These are phyloP conservation scores for Mycena filopes DNA, from an alignment of 768 basidiomycete species.

Conservation along the genomic window DNA sequence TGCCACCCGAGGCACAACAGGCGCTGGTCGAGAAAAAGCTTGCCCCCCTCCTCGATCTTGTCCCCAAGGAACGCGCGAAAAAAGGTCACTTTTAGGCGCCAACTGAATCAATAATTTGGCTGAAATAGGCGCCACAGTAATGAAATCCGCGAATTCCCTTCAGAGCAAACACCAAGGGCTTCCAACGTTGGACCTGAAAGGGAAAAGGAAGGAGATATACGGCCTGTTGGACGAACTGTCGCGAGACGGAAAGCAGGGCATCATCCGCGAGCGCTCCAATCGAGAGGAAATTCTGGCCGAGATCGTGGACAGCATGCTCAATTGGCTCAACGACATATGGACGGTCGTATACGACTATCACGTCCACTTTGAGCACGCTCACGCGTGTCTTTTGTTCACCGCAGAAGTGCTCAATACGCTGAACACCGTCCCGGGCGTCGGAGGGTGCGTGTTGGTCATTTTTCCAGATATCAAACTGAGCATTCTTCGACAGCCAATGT, in stretches of 20 bases:
- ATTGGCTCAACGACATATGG: constrained; percentile 78
- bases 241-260: constrained; percentile 62
- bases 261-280: constrained; percentile 63
- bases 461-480: neutral
- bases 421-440: constrained; percentile 47
- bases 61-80: constrained; percentile 49
- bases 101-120: neutral
- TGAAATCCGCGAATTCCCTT: constrained; percentile 52
- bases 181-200: constrained; percentile 62
- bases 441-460: constrained; percentile 46
- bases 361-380: constrained; percentile 61
- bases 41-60: constrained; percentile 56
- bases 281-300: constrained; percentile 67
- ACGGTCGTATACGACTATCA: constrained; percentile 66
- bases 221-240: constrained; percentile 62
- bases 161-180: constrained; percentile 50
- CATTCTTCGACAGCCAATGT: constrained; percentile 53
- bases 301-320: constrained; percentile 61
- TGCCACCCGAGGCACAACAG: constrained; percentile 66
- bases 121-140: constrained; percentile 32
- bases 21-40: constrained; percentile 61
- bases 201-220: constrained; percentile 66
- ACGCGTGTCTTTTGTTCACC: constrained; percentile 56
- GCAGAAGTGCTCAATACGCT: constrained; percentile 56
- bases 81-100: constrained; percentile 40